These are phyloP conservation scores for Petunia secreta DNA, from an alignment of 257 asterid species.

Conservation along the genomic window DNA sequence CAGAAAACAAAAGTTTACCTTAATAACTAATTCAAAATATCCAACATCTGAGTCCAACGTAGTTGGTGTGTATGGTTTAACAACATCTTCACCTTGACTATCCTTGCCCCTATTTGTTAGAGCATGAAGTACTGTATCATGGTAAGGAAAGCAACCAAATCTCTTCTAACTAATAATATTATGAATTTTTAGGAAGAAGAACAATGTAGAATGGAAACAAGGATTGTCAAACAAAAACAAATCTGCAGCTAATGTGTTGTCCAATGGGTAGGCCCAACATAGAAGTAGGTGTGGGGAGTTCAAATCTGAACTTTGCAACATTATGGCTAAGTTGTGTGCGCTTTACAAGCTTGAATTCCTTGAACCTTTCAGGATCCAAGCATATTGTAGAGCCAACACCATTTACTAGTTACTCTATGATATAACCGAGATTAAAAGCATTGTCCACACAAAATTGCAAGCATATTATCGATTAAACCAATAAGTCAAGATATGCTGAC, in stretches of 20 bases:
- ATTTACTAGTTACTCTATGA: conserved; percentile 8
- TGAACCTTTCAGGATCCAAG: conserved; percentile 82
- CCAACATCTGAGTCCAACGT: conserved; percentile 99
- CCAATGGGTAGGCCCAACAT: conserved; percentile 95
- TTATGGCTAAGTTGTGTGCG: conserved; percentile 86
- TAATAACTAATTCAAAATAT: conserved; percentile 85
- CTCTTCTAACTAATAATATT: background rate
- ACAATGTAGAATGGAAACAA: no score
- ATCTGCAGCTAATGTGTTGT: conserved; percentile 98
- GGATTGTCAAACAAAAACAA: conserved; percentile 12
- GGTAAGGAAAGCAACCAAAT: conserved; percentile 23
- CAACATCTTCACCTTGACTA: conserved; percentile 93
- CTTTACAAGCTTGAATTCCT: conserved; percentile 90
- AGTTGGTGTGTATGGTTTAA: conserved; percentile 95
- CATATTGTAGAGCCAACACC: conserved; percentile 51
- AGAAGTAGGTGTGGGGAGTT: conserved; percentile 86
- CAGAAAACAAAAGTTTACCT: conserved; percentile 47
- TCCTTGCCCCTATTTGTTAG: conserved; percentile 79
- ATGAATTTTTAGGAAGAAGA: background rate
- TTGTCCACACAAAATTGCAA: no score
- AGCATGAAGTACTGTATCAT: no score
- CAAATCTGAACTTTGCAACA: conserved; percentile 90
- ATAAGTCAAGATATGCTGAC: no score
- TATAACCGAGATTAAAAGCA: conserved; percentile 20
- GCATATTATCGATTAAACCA: no score